Evolutionary conservation across 208 protist genomes (phyloP), one percentile per base, ranked within the genome.

Genomic region (Trichomonas tenax): DNA sequence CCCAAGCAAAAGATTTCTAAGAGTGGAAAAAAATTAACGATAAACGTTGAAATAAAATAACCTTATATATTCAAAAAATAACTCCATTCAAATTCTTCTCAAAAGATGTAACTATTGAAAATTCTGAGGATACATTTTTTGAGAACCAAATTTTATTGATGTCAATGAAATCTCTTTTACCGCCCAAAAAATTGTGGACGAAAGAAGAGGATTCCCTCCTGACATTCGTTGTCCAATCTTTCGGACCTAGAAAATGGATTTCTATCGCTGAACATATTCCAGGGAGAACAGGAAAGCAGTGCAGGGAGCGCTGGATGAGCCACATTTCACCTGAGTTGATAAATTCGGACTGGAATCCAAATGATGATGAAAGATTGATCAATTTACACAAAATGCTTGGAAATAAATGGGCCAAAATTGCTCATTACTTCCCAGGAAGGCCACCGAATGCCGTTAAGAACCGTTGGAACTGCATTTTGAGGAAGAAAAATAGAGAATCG

Each of bases 121-220:
- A 31, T 72, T 72, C 11, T 31, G 21, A 31, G 26, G 11, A 31
- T 3, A 3, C 21, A 72, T n/a, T n/a, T n/a, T 72, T 72, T 72
- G 21, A 72, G 26, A 72, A 17, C 58, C 11, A n/a, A n/a, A n/a
- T 72, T 72, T 72, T 17, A 31, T 6, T n/a, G 8, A 31, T 72
- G 8, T 6, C 2, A 17, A 31, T 1, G 26, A 72, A 72, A 31
- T 21, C 8, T 31, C 2, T 3, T 31, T 72, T 4, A n/a, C 82
- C 34, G 46, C 31, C 38, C 9, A 89, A 89, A 36, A 89, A 96
- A 21, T 48, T 90, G n/a, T 97, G 97, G 97, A 96, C 97, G 31
- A 40, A 51, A 38, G 97, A 97, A 63, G 97, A 97, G 82, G 97
- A 97, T 46, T 31, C 45, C 15, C 8, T 89, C 0, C 21, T 89